phyloP scores from a whole-genome alignment of 202 grass and related monocot genomes.

The Brachypodium distachyon region DNA sequence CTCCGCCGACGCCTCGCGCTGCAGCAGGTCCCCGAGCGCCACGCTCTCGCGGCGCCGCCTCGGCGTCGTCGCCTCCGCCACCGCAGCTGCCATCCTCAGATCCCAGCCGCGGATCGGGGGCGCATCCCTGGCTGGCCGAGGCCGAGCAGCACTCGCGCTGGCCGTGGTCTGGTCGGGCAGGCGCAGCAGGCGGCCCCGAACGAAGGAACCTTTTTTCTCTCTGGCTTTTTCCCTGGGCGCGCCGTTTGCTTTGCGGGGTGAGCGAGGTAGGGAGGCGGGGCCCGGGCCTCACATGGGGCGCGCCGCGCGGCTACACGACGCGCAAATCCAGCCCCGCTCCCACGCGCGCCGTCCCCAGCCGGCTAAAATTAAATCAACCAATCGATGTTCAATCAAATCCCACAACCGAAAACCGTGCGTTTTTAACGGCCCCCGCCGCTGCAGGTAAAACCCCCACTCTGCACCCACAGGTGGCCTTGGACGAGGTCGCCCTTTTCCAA shows the following conservation, averaged over 20 bases:
- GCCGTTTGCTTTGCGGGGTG: conserved; percentile 17
- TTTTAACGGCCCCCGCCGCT: conserved; percentile 4
- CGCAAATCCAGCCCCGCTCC: conserved; percentile 37
- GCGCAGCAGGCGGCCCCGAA: background rate
- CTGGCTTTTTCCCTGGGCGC: background rate
- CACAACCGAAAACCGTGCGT: background rate
- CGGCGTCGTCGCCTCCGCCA: background rate
- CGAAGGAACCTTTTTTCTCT: background rate
- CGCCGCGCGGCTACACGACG: conserved; percentile 28
- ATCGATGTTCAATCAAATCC: background rate
- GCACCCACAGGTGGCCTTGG: background rate
- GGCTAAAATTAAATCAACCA: background rate
- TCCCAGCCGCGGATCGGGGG: conserved; percentile 4
- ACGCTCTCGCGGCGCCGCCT: conserved; percentile 28
- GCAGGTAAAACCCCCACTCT: background rate
- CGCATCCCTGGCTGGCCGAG: background rate
- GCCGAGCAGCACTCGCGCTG: background rate
- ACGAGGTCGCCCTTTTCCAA: background rate
- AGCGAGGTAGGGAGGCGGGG: background rate
- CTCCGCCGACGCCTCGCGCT: conserved; percentile 48
- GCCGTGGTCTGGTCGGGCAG: background rate
- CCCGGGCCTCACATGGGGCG: conserved; percentile 33
- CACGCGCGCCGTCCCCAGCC: conserved; percentile 10
- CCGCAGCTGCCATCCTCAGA: conserved; percentile 13
- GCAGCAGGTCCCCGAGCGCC: conserved; percentile 73